These are phyloP conservation scores for Helianthus tuberosus DNA, from an alignment of 129 eudicot species.

Conservation along the genomic window DNA sequence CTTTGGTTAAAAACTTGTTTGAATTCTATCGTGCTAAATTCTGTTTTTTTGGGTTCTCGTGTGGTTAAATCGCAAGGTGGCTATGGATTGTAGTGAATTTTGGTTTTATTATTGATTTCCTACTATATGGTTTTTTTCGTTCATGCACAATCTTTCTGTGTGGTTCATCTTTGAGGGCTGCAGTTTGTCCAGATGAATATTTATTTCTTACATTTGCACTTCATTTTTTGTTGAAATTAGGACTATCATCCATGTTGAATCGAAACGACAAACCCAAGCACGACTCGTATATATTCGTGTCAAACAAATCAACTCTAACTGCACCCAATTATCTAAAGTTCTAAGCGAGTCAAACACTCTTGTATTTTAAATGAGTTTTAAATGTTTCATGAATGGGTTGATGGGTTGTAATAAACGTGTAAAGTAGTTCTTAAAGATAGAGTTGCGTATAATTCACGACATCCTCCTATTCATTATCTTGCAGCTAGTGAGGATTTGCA, in stretches of 20 bases:
- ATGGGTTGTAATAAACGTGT: slow-evolving; percentile 15
- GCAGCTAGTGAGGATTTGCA: slow-evolving; percentile 92
- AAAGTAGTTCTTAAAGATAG: slow-evolving; percentile 71
- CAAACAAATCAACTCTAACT: too few relatives aligned
- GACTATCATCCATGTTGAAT: too few relatives aligned
- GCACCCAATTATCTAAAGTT: too few relatives aligned
- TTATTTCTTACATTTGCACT: background rate
- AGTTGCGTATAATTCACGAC: slow-evolving; percentile 51
- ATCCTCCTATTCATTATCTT: slow-evolving; percentile 71
- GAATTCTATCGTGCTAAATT: slow-evolving; percentile 14
- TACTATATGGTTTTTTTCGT: slow-evolving; percentile 8
- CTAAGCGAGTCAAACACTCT: too few relatives aligned
- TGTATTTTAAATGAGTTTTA: too few relatives aligned
- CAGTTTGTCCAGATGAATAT: slow-evolving; percentile 18
- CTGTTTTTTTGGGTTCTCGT: slow-evolving; percentile 17
- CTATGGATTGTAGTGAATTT: slow-evolving; percentile 30
- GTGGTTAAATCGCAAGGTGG: slow-evolving; percentile 30
- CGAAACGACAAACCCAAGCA: too few relatives aligned
- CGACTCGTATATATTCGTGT: too few relatives aligned
- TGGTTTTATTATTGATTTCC: slow-evolving; percentile 18
- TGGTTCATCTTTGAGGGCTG: slow-evolving; percentile 19
- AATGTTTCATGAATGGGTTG: too few relatives aligned
- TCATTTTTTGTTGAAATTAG: background rate
- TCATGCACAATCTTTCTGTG: background rate
- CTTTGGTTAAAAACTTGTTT: slow-evolving; percentile 29